Evolutionary conservation across 352 stramenopile species (phyloP).

Genomic region (Phytopythium cucurbitacearum): DNA sequence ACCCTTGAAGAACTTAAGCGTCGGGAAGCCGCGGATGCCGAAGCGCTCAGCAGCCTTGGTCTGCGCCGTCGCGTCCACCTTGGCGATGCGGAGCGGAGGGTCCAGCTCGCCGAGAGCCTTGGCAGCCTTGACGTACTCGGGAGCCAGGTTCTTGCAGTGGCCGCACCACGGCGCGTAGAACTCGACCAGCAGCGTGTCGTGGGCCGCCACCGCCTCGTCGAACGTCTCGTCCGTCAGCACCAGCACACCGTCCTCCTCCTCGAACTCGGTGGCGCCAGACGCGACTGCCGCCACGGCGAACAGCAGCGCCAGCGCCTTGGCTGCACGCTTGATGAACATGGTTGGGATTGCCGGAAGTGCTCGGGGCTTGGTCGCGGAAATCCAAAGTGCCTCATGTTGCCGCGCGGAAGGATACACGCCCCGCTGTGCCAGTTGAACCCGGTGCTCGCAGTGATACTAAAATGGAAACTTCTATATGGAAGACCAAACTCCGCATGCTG

Average conservation of each 20-base stretch:
- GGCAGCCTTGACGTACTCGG: slow-evolving; percentile 87
- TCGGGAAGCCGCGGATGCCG: slow-evolving; percentile 85
- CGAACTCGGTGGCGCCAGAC: slow-evolving; percentile 39
- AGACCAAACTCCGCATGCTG: slow-evolving; percentile 3
- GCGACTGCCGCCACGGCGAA: slow-evolving; percentile 40
- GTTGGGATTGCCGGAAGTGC: slow-evolving; percentile 6
- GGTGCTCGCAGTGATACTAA: too few species aligned
- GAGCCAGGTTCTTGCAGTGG: slow-evolving; percentile 84
- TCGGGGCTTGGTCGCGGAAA: slow-evolving; percentile 10
- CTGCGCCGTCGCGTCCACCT: slow-evolving; percentile 86
- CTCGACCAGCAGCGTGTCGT: slow-evolving; percentile 88
- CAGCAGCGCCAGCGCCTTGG: slow-evolving; percentile 40
- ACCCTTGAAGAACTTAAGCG: slow-evolving; percentile 92
- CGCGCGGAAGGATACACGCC: too few species aligned
- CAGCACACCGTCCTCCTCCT: slow-evolving; percentile 90
- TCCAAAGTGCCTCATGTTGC: slow-evolving; percentile 9
- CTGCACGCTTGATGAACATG: slow-evolving; percentile 64
- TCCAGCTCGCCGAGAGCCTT: slow-evolving; percentile 77
- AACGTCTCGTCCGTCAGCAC: slow-evolving; percentile 92
- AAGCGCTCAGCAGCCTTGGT: slow-evolving; percentile 82
- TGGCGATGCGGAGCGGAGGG: slow-evolving; percentile 72
- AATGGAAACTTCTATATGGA: too few species aligned
- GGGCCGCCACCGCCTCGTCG: slow-evolving; percentile 73
- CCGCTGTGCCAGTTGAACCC: too few species aligned
- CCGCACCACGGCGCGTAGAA: slow-evolving; percentile 88